Base-by-base conservation (phyloP, 768 basidiomycete species). In the Kwoniella mangroviensis region DNA sequence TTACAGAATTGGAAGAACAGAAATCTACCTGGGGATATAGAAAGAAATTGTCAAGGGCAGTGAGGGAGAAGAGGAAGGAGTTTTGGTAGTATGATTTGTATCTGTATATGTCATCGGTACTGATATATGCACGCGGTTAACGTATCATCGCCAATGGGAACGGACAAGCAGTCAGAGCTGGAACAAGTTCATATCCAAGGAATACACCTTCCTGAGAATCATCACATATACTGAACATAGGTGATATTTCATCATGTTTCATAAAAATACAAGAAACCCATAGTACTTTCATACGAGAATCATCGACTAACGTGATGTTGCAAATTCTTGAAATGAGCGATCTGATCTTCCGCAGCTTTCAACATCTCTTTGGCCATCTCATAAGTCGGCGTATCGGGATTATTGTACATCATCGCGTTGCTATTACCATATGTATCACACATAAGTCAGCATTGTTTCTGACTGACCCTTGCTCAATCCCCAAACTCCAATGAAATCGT, bases 381-480 rank as follows among this genome's bases (percentile, higher is more conserved):
- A 72, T 90, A 89, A n/a, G 96, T 90, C 79, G 93, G 92, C 17
- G 90, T 91, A 4, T 89, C 89, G 0, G 92, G 91, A 57, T 90
- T 86, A 73, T 98, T 98, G 82, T 94, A 98, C 91, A 98, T 93
- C 89, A 96, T 90, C 4, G 96, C 92, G 82, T 98, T 98, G 9
- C 82, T 81, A 59, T 24, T 24, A 41, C 21, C 40, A 1, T 41
- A 56, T 67, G 53, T 70, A 61, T 41, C 61, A 24, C 6, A 19
- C 22, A 45, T 41, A 66, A 34, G 19, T 49, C 68, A 59, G 34
- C 22, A 4, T 26, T 26, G 26, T 26, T 26, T 26, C 26, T 26
- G 26, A 26, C 26, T 26, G 4, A 26, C 26, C 26, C 26, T 26
- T 26, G 4, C 26, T 26, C 26, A 26, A 26, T 26, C 26, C 26